A percentile compares a stretch with the other conserved stretches of the same genome.
phyloP scores from a whole-genome alignment of 1,284 basidiomycete species.

The Boletus mariae region DNA sequence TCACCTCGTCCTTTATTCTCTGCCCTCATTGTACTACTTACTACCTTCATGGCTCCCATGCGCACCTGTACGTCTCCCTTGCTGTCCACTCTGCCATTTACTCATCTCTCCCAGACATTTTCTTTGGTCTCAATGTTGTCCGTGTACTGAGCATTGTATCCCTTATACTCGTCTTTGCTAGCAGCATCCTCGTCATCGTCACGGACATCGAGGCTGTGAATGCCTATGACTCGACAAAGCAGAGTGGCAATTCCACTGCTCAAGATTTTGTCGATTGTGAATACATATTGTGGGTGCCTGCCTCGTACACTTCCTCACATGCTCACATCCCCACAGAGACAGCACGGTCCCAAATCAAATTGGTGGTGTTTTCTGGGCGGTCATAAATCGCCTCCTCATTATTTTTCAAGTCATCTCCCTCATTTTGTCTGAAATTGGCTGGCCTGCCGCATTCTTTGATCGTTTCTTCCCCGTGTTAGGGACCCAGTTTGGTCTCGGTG shows the following conservation, averaged over 20 bases:
- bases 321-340: slow-evolving; percentile 40
- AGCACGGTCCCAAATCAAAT: slow-evolving; percentile 88
- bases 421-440: slow-evolving; percentile 75
- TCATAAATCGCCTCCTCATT: slow-evolving; percentile 80
- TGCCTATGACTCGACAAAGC: slow-evolving; percentile 47
- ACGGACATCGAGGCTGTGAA: slow-evolving; percentile 78
- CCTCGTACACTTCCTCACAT: slow-evolving; percentile 2
- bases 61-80: slow-evolving; percentile 37
- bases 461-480: slow-evolving; percentile 83
- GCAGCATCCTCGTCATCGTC: slow-evolving; percentile 78
- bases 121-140: slow-evolving; percentile 77
- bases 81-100: neutral
- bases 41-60: slow-evolving; percentile 33
- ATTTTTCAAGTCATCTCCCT: slow-evolving; percentile 78
- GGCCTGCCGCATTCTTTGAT: slow-evolving; percentile 74
- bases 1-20: slow-evolving; percentile 20
- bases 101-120: slow-evolving; percentile 48
- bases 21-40: slow-evolving; percentile 10
- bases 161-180: slow-evolving; percentile 74
- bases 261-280: slow-evolving; percentile 55
- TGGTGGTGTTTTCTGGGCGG: slow-evolving; percentile 85
- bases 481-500: slow-evolving; percentile 75
- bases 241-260: slow-evolving; percentile 31
- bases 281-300: slow-evolving; percentile 64
- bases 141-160: slow-evolving; percentile 78